Conservation (phyloP, 768 basidiomycete genomes). For the Pisolithus sp. region DNA sequence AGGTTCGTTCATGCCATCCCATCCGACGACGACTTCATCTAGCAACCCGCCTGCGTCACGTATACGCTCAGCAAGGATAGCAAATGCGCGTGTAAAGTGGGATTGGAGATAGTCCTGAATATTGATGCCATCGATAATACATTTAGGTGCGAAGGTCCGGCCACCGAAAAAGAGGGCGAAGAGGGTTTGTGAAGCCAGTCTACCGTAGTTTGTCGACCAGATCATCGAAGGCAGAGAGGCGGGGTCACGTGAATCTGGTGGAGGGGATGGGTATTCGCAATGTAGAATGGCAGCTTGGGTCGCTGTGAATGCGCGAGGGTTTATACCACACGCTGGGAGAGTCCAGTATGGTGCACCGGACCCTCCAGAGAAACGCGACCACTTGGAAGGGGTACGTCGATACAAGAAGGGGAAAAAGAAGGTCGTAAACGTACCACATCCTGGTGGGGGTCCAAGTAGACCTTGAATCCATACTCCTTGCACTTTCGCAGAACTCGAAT, state of each 20-base stretch:
- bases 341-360: slow-evolving; percentile 97
- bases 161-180: slow-evolving; percentile 97
- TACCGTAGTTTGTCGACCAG: slow-evolving; percentile 95
- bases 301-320: slow-evolving; percentile 77
- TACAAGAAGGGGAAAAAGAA: background rate
- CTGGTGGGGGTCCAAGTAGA: slow-evolving; percentile 95
- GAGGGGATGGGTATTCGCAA: slow-evolving; percentile 67
- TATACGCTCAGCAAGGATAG: slow-evolving; percentile 69
- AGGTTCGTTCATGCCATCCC: slow-evolving; percentile 97
- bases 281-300: slow-evolving; percentile 86
- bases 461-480: slow-evolving; percentile 85
- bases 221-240: slow-evolving; percentile 84
- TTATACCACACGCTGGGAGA: slow-evolving; percentile 80
- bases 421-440: slow-evolving; percentile 61
- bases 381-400: slow-evolving; percentile 39
- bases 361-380: slow-evolving; percentile 93
- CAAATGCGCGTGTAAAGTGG: slow-evolving; percentile 73
- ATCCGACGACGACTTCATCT: slow-evolving; percentile 88
- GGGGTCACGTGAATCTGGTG: slow-evolving; percentile 55
- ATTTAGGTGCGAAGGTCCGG: slow-evolving; percentile 82
- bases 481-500: slow-evolving; percentile 83
- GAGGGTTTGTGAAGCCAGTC: slow-evolving; percentile 78
- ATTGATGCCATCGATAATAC: slow-evolving; percentile 83
- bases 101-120: slow-evolving; percentile 84
- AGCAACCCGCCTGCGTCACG: slow-evolving; percentile 66